These are phyloP conservation scores for Sugiyamaella lignohabitans DNA, from an alignment of 805 yeast species.

Conservation along the genomic window DNA sequence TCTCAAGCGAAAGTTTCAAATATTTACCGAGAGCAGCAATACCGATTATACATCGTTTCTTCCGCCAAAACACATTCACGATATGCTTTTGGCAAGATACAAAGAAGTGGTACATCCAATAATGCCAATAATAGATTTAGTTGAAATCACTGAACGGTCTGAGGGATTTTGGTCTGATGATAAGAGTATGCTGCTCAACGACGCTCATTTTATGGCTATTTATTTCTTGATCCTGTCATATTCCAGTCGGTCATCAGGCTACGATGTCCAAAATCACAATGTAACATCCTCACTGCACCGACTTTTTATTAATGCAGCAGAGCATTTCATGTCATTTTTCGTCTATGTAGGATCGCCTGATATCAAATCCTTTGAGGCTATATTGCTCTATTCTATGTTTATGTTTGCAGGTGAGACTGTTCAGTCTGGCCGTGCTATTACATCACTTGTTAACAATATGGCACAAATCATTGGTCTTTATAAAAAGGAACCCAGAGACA, in stretches of 20 bases:
- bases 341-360: slow-evolving; percentile 1
- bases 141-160: not conserved
- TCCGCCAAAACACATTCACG: slow-evolving; percentile 4
- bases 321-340: slow-evolving; percentile 1
- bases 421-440: not conserved
- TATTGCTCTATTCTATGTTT: slow-evolving; percentile 3
- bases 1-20: not conserved
- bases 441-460: not conserved
- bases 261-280: not conserved
- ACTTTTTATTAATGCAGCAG: slow-evolving; percentile 4
- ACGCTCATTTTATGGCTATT: slow-evolving; percentile 3
- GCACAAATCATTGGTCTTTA: slow-evolving; percentile 1
- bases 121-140: slow-evolving; percentile 1
- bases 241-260: slow-evolving; percentile 6
- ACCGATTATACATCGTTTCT: not conserved
- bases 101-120: slow-evolving; percentile 1
- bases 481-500: not conserved
- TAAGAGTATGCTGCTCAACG: not conserved
- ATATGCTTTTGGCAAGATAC: slow-evolving; percentile 1
- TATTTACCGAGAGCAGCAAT: not conserved
- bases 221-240: not conserved
- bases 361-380: not conserved
- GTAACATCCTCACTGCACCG: slow-evolving; percentile 5
- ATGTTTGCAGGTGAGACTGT: slow-evolving; percentile 6
- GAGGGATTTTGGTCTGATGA: slow-evolving; percentile 2